These are phyloP conservation scores for Pichia occidentalis DNA, from an alignment of 805 yeast genomes.

Conservation along the genomic window DNA sequence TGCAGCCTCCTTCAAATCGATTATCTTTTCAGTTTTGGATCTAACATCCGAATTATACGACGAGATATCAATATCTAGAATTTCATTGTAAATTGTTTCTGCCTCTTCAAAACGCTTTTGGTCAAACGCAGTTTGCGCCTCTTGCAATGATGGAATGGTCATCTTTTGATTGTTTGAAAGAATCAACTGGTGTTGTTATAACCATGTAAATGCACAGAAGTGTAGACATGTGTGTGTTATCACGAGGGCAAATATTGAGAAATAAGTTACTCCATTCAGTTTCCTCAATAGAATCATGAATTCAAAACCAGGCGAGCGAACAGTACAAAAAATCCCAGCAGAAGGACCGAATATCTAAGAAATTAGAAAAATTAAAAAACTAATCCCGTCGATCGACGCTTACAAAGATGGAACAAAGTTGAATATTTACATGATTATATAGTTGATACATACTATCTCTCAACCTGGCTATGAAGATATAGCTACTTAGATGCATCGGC, in stretches of 20 bases:
- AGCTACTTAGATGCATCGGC: background rate
- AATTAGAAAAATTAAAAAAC: too few relatives aligned
- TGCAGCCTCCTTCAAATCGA: constrained; percentile 58
- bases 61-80: constrained; percentile 32
- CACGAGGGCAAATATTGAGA: too few relatives aligned
- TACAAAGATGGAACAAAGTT: background rate
- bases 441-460: background rate
- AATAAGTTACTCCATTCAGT: too few relatives aligned
- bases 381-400: background rate
- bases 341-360: too few relatives aligned
- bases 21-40: constrained; percentile 32
- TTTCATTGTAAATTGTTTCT: constrained; percentile 49
- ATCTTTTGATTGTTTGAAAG: constrained; percentile 13
- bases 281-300: too few relatives aligned
- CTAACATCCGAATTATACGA: constrained; percentile 9
- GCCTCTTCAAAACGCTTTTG: constrained; percentile 48
- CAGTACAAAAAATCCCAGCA: too few relatives aligned
- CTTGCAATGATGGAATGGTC: constrained; percentile 37
- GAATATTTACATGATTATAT: constrained; percentile 1
- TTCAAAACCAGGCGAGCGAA: too few relatives aligned
- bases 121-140: constrained; percentile 55
- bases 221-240: too few relatives aligned
- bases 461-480: background rate
- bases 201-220: background rate
- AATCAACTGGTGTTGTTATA: too few relatives aligned